Percentiles rank a stretch among this genome's conserved stretches.
Conservation (phyloP, 805 yeast species). For the Sugiyamaella lignohabitans region DNA sequence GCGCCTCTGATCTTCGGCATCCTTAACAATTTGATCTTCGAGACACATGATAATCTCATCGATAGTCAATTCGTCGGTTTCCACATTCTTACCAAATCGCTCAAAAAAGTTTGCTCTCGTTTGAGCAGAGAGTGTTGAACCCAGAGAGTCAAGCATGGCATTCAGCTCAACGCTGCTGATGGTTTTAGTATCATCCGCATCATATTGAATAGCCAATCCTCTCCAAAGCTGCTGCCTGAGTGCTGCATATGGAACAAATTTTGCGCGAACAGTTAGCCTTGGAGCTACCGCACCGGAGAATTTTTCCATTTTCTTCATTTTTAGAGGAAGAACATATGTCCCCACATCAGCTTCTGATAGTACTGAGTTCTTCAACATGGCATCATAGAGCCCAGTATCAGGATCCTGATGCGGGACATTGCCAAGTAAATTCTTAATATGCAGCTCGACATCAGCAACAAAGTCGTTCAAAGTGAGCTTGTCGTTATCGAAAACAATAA, state of each 20-base stretch:
- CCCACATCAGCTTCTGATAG: constrained; percentile 10
- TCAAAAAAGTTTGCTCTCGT: constrained; percentile 30
- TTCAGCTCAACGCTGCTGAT: constrained; percentile 56
- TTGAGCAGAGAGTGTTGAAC: constrained; percentile 39
- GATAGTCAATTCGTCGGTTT: constrained; percentile 42
- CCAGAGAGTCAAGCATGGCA: constrained; percentile 58
- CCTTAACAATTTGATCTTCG: constrained; percentile 32
- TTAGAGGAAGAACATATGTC: constrained; percentile 35
- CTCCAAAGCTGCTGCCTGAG: constrained; percentile 68
- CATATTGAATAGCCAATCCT: constrained; percentile 51
- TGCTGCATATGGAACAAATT: constrained; percentile 59
- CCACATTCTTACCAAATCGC: constrained; percentile 27
- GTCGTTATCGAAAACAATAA: constrained; percentile 80
- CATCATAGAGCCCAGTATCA: constrained; percentile 31
- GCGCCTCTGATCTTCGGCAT: constrained; percentile 13
- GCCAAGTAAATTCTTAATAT: constrained; percentile 43
- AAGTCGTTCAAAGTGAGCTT: constrained; percentile 74
- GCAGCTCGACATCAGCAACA: constrained; percentile 60
- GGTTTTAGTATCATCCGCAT: constrained; percentile 36
- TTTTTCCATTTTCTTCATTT: constrained; percentile 24
- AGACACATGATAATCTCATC: constrained; percentile 52
- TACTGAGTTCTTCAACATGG: constrained; percentile 10
- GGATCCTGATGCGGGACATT: constrained; percentile 31
- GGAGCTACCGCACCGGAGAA: constrained; percentile 42
- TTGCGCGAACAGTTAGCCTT: constrained; percentile 49